Base-by-base conservation (phyloP, 2,329 filamentous ascomycete genomes). In the Colletotrichum brevisporum region DNA sequence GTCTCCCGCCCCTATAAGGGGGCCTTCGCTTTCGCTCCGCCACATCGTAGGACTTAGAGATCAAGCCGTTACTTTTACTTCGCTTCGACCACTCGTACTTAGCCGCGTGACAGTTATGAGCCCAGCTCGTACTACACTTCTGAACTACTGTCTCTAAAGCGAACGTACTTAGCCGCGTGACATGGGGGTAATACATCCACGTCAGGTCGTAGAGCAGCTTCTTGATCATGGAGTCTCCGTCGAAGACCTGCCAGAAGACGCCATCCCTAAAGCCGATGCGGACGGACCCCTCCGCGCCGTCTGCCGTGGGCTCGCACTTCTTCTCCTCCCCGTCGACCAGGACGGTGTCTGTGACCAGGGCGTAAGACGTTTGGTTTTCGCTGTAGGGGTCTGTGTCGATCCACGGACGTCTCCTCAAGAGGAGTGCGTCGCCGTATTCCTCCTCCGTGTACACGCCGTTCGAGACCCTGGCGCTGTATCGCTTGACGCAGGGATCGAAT, bases 401-500 rank as follows among this genome's bases (percentile, higher is more conserved):
- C 15, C 10, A 2, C 8, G 31, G 31, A 3, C 31, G 31, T 10
- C 16, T 43, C 6, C 15, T n/a, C 15, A 43, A 15, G 13, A 43
- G 41, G 13, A 43, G 41, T 12, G 13, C 13, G 41, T n/a, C 41
- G 41, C 41, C 41, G 13, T 53, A 8, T n/a, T 53, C 51, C 16
- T 53, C n/a, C 26, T 53, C 51, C 6, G 16, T 9, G 51, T 53
- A 53, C n/a, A 53, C 27, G 18, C 51, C 51, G 13, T 53, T 53
- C 4, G 13, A 27, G 10, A 53, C 51, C 24, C 36, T 27, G 16
- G 18, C 51, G n/a, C 12, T 13, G 51, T 53, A 53, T 4, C 16
- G 36, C 51, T 53, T 53, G 26, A 53, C 51, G 51, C 51, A 53
- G 26, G 24, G 27, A 16, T 39, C 51, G 27, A 53, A 27, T n/a